Percentiles rank a stretch among this genome's conserved stretches.
These are phyloP conservation scores for Salvia miltiorrhiza DNA, from an alignment of 257 asterid genomes.

Conservation along the genomic window DNA sequence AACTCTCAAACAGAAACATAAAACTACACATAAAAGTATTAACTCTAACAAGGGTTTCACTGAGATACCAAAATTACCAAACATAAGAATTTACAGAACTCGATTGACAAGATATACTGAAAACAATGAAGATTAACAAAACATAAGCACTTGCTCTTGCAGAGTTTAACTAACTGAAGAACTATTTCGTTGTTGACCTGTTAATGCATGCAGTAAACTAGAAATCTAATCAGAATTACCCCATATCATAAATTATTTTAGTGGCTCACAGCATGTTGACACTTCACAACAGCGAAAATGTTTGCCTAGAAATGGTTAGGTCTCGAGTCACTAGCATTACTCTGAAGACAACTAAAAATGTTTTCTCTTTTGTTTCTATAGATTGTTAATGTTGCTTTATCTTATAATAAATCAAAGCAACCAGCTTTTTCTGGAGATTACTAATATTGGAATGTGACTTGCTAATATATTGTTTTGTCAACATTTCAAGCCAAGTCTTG, in stretches of 20 bases:
- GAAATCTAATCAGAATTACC: not conserved
- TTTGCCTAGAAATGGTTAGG: not conserved
- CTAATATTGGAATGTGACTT: constrained; percentile 8
- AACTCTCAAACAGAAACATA: constrained; percentile 4
- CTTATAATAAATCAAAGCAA: not conserved
- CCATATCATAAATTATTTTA: not conserved
- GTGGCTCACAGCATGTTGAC: not conserved
- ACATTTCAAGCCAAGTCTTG: not conserved
- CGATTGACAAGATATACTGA: not conserved
- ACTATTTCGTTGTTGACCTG: not conserved
- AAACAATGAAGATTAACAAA: not conserved
- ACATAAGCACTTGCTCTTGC: not conserved
- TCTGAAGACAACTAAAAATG: not conserved
- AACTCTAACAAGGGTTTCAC: constrained; percentile 1
- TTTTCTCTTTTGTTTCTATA: constrained; percentile 1
- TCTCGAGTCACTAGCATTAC: not conserved
- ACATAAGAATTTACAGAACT: not conserved
- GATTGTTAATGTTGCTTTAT: not conserved
- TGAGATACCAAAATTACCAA: not conserved
- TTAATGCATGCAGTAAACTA: not conserved
- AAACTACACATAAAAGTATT: not conserved
- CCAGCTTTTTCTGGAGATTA: not conserved
- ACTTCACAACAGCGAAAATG: not conserved
- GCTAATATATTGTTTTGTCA: not conserved
- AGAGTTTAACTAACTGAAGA: not conserved